Evolutionary conservation across 1,284 basidiomycete species (phyloP).

Genomic region (Xerocomus amazonicus): DNA sequence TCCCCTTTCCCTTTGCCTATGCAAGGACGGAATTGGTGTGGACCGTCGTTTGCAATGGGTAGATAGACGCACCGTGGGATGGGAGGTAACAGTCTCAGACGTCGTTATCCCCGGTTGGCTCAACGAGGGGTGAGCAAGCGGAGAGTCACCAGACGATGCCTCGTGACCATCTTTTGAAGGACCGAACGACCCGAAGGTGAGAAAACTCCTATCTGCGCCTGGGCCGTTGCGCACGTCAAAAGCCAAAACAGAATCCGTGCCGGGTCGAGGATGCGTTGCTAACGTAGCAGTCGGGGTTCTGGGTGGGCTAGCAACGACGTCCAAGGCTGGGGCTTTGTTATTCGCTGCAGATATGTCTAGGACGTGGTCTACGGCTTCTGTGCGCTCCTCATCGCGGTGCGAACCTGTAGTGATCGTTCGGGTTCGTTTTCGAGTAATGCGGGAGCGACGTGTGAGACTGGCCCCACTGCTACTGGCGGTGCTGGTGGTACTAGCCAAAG

Average conservation of each 20-base stretch:
- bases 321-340: constrained; percentile 6
- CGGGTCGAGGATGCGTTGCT: constrained; percentile 13
- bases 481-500: constrained; percentile 41
- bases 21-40: constrained; percentile 11
- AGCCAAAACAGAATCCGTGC: constrained; percentile 8
- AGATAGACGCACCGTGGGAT: constrained; percentile 21
- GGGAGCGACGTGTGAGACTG: constrained; percentile 32
- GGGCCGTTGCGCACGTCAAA: constrained; percentile 9
- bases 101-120: constrained; percentile 10
- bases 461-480: constrained; percentile 37
- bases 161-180: constrained; percentile 20
- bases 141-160: constrained; percentile 1
- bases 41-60: constrained; percentile 10
- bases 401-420: constrained; percentile 23
- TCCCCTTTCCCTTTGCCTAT: constrained; percentile 31
- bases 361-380: constrained; percentile 20
- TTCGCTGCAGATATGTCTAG: constrained; percentile 30
- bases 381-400: constrained; percentile 17
- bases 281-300: constrained; percentile 8
- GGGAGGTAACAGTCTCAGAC: constrained; percentile 12
- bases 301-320: constrained; percentile 6
- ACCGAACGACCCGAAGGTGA: constrained; percentile 26
- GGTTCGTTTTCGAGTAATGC: constrained; percentile 32
- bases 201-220: constrained; percentile 26
- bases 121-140: constrained; percentile 2